These are phyloP conservation scores for Ustilago tritici DNA, from an alignment of 1,284 basidiomycete genomes.

Conservation along the genomic window DNA sequence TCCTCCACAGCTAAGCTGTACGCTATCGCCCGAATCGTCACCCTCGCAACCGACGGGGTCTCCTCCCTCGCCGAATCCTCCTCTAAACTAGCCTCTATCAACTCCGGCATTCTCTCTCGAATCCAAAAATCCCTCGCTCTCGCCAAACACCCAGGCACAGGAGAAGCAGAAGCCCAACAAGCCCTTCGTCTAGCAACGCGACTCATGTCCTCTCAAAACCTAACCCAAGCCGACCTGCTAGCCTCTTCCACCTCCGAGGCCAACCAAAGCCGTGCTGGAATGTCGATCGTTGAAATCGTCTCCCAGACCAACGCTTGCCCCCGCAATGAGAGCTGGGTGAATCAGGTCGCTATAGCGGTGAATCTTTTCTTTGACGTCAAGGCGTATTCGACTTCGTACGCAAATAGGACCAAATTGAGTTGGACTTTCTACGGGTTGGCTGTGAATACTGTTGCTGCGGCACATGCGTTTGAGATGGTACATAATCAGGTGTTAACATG, in stretches of 20 bases:
- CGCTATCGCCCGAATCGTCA: slow-evolving; percentile 35
- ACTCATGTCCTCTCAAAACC: slow-evolving; percentile 51
- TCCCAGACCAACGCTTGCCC: slow-evolving; percentile 34
- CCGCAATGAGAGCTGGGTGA: slow-evolving; percentile 51
- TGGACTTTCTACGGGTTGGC: slow-evolving; percentile 59
- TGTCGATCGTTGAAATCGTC: slow-evolving; percentile 50
- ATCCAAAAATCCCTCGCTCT: slow-evolving; percentile 53
- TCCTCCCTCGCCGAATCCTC: slow-evolving; percentile 21
- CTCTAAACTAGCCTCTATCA: slow-evolving; percentile 38
- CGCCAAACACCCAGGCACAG: slow-evolving; percentile 50
- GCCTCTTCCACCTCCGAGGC: slow-evolving; percentile 28
- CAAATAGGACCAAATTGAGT: slow-evolving; percentile 35
- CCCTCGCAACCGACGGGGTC: slow-evolving; percentile 42
- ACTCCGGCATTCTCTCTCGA: slow-evolving; percentile 44
- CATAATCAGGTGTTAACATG: slow-evolving; percentile 56
- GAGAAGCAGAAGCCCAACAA: slow-evolving; percentile 53
- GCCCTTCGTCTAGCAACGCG: slow-evolving; percentile 47
- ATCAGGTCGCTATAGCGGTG: slow-evolving; percentile 45
- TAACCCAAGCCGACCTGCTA: slow-evolving; percentile 53
- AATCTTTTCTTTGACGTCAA: slow-evolving; percentile 55
- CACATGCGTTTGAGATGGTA: slow-evolving; percentile 58
- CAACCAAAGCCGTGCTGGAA: slow-evolving; percentile 39
- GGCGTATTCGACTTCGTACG: slow-evolving; percentile 43
- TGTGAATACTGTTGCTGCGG: slow-evolving; percentile 56
- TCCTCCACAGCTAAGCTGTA: slow-evolving; percentile 29